Base-by-base conservation (phyloP, 306 rosid genomes). In the Hippophae tibetana region DNA sequence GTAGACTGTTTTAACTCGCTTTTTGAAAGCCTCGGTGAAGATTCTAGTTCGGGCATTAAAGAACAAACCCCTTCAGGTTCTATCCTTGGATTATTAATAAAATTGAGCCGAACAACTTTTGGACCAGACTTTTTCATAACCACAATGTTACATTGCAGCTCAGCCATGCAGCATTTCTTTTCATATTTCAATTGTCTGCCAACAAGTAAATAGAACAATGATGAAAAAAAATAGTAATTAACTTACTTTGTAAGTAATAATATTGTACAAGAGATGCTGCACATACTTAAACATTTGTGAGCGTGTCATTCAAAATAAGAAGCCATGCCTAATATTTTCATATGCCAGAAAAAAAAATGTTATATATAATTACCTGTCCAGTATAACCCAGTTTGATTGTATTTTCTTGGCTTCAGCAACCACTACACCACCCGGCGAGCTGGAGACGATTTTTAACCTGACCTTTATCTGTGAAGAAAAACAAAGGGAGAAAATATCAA, bases 341-440 rank as follows among this genome's bases (percentile, higher is more conserved):
- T 43, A 42, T 45, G 38, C 57, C 62, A 77, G 64, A 57, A 13
- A 18, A 1, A 49, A 52, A 67, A 47, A 47, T 44, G 38, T 66
- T 56, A 51, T 72, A 61, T 78, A 18, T 60, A 31, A 76, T 78
- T 87, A 92, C 99, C 69, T 88, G 56, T 92, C 99, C 81, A 92
- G 73, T 62, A 92, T 82, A 68, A 92, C 88, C 99, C 99, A 92
- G 81, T 83, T 92, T 78, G 99, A 78, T 54, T 79, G 81, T 45
- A 78, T 86, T 82, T 75, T 92, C 84, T 79, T 83, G 65, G 96
- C 93, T 76, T 92, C 96, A 13, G 84, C 77, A 56, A 89, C 95
- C 71, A 92, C 99, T 1, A 57, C 79, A 67, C 96, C 99, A 52
- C 69, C 68, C 43, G 55, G 72, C 9, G 75, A 72, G 62, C 81